Base-by-base conservation (phyloP, 2,329 filamentous ascomycete genomes). In the Dactylonectria macrodidyma region DNA sequence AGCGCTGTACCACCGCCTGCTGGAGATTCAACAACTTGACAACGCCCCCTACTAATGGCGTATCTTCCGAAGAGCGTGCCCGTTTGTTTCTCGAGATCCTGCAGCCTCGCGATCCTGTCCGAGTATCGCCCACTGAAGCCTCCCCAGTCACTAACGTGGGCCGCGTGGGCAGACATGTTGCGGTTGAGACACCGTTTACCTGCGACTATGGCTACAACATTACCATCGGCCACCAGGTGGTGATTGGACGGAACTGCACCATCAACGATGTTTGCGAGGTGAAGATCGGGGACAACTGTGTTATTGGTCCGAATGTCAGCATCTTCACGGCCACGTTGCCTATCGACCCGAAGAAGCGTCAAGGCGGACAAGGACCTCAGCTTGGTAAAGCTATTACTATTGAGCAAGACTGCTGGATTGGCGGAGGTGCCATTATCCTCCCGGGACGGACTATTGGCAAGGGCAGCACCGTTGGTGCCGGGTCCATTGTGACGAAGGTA, bases 131-230 rank as follows among this genome's bases (percentile, higher is more conserved):
- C 2, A 84, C 85, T 6, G 81, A 87, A 73, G 82, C 84, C 46
- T 85, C 86, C 52, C 82, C 87, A 10, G 79, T 88, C 61, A 86
- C 85, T 47, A 86, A 88, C 73, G 78, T 84, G 62, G 93, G 89
- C 63, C 88, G 85, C 26, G 88, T 96, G 5, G 94, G 94, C n/a
- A 88, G 91, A 16, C 90, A 92, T 62, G 92, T 93, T 5, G 86
- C 91, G 48, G 92, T 99, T 30, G 94, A 97, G 76, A 90, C 93
- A 3, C 95, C 95, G 0, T 98, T 99, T 80, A 91, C 88, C 54
- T 98, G 95, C 79, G 95, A 98, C 76, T 98, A 98, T 77, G 96
- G 96, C 1, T 98, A 97, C 83, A 98, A 99, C 79, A 92, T 98
- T 75, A 88, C 89, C 55, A 93, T 99, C 72, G 95, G 93, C 12